These are phyloP conservation scores for Fraxinus greggii DNA, from an alignment of 305 asterid species.

Conservation along the genomic window DNA sequence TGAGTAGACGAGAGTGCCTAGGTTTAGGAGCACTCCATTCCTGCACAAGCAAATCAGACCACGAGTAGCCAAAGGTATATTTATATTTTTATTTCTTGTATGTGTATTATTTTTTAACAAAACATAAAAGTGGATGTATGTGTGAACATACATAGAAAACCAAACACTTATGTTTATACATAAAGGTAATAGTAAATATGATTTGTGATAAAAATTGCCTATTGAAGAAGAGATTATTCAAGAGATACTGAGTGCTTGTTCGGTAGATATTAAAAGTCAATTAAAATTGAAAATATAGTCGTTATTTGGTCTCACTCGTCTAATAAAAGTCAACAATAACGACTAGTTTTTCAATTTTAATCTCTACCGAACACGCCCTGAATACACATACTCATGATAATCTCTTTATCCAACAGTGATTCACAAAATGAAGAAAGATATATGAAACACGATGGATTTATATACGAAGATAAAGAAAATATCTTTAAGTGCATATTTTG, in stretches of 20 bases:
- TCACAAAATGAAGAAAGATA: not conserved
- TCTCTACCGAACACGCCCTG: no score
- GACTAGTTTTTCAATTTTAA: no score
- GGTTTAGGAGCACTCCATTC: conserved; percentile 86
- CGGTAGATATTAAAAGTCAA: no score
- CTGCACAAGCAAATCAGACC: conserved; percentile 37
- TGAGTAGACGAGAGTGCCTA: conserved; percentile 59
- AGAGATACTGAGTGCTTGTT: no score
- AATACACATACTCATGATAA: not conserved
- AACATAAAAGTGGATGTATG: not conserved
- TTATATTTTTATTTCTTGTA: not conserved
- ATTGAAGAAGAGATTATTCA: not conserved
- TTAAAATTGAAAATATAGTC: no score
- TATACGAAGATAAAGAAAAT: not conserved
- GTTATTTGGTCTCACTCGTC: no score
- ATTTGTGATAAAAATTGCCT: not conserved
- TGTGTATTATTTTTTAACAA: not conserved
- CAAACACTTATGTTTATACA: not conserved
- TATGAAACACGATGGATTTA: not conserved
- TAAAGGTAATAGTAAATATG: not conserved
- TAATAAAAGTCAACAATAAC: no score
- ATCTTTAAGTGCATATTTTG: not conserved
- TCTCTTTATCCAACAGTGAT: not conserved
- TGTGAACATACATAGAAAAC: not conserved
- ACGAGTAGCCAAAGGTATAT: not conserved